A percentile compares a stretch with the other conserved stretches of the same genome.
Evolutionary conservation across 257 asterid genomes (phyloP).

Genomic region (Forsythia viridissima): DNA sequence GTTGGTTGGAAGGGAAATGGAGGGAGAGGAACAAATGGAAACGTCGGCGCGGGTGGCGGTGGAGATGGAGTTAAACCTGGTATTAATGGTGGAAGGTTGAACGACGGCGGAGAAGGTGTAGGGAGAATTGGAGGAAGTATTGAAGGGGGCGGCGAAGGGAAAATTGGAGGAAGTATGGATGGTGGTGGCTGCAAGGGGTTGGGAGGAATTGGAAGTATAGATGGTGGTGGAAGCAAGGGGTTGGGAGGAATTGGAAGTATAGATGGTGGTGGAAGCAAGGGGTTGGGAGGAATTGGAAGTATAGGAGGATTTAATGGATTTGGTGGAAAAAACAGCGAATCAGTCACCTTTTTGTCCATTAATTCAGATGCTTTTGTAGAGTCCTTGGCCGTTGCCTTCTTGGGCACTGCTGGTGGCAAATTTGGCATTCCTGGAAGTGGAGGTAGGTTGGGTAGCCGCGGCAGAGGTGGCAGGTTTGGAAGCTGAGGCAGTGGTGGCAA

Average conservation of each 20-base stretch:
- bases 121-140: conserved; percentile 50
- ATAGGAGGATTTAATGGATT: conserved; percentile 31
- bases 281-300: conserved; percentile 46
- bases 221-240: conserved; percentile 9
- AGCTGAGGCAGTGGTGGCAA: conserved; percentile 32
- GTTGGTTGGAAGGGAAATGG: conserved; percentile 65
- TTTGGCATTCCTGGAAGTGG: conserved; percentile 54
- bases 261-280: conserved; percentile 37
- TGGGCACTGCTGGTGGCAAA: conserved; percentile 44
- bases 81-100: conserved; percentile 39
- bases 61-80: conserved; percentile 61
- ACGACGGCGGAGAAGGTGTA: conserved; percentile 41
- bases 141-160: conserved; percentile 39
- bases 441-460: conserved; percentile 60
- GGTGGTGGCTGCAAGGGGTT: conserved; percentile 25
- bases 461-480: conserved; percentile 47
- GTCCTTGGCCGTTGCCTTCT: conserved; percentile 10
- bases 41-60: conserved; percentile 40
- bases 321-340: conserved; percentile 39
- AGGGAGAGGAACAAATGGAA: conserved; percentile 46
- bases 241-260: not conserved
- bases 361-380: conserved; percentile 25
- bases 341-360: conserved; percentile 17
- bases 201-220: not conserved
- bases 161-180: conserved; percentile 26